Percentiles rank a stretch among this genome's conserved stretches.
These are phyloP conservation scores for Dictyostelium firmibasis DNA, from an alignment of 78 protist genomes.

Conservation along the genomic window DNA sequence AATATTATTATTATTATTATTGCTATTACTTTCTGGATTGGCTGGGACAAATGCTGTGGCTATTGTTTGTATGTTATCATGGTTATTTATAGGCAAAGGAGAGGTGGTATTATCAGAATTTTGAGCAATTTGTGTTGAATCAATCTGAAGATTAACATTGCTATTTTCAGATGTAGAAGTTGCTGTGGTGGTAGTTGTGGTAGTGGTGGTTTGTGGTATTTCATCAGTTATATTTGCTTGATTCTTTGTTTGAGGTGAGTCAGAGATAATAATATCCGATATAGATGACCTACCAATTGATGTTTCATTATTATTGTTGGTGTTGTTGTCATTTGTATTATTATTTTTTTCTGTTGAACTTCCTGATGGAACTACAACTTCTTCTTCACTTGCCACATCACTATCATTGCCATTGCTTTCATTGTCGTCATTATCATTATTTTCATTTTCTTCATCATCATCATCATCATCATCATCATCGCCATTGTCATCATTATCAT, in stretches of 20 bases:
- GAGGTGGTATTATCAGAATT: neutral
- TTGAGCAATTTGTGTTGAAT: neutral
- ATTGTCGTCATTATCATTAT: conserved; percentile 27
- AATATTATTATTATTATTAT: neutral
- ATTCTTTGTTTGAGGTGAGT: neutral
- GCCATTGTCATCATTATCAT: conserved; percentile 23
- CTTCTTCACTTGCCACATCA: neutral
- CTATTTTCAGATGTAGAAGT: neutral
- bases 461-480: neutral
- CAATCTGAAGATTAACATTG: neutral
- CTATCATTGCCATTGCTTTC: neutral
- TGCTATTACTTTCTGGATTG: neutral
- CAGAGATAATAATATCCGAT: neutral
- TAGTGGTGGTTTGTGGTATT: neutral
- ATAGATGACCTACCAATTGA: neutral
- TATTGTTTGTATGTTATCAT: neutral
- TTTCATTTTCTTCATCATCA: conserved; percentile 2
- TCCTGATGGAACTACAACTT: neutral
- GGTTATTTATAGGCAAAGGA: neutral
- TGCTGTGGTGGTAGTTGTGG: neutral
- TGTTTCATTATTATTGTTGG: neutral
- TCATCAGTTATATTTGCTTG: neutral
- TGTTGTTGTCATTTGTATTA: neutral
- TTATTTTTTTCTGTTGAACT: neutral
- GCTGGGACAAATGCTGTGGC: neutral